Conservation (phyloP, 1,284 basidiomycete genomes). For the Malassezia arunalokei region DNA sequence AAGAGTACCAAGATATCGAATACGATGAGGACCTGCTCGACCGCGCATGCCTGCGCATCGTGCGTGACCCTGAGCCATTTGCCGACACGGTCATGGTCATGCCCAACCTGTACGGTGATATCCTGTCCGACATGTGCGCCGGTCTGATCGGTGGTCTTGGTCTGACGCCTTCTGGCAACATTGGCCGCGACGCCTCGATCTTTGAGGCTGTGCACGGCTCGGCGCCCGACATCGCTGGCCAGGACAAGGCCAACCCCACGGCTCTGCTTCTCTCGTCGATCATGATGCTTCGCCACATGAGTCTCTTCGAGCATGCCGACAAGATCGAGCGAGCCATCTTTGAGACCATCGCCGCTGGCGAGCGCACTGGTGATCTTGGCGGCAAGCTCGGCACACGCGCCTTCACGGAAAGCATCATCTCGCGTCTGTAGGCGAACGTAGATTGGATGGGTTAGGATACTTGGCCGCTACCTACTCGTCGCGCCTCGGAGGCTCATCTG, state of each 20-base stretch:
- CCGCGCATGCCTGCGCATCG: slow-evolving; percentile 73
- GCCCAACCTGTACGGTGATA: slow-evolving; percentile 97
- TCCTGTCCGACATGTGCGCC: slow-evolving; percentile 97
- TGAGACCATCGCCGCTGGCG: slow-evolving; percentile 36
- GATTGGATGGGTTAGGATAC: not conserved
- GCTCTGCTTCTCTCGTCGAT: slow-evolving; percentile 83
- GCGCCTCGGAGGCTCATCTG: slow-evolving; percentile 1
- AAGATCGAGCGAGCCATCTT: slow-evolving; percentile 76
- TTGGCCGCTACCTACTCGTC: not conserved
- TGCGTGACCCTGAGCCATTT: slow-evolving; percentile 81
- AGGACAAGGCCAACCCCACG: slow-evolving; percentile 90
- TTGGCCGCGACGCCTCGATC: slow-evolving; percentile 94
- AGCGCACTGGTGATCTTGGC: slow-evolving; percentile 37
- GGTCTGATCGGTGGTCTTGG: slow-evolving; percentile 96
- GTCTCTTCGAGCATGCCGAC: slow-evolving; percentile 67
- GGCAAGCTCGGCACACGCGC: slow-evolving; percentile 42
- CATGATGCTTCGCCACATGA: slow-evolving; percentile 91
- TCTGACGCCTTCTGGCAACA: slow-evolving; percentile 95
- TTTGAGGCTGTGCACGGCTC: slow-evolving; percentile 95
- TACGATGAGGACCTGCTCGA: slow-evolving; percentile 98
- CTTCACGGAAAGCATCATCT: slow-evolving; percentile 37
- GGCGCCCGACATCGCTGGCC: slow-evolving; percentile 53
- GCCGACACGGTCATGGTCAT: slow-evolving; percentile 99
- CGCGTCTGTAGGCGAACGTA: slow-evolving; percentile 19
- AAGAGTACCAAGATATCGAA: slow-evolving; percentile 79